These are phyloP conservation scores for Thuja plicata DNA, from an alignment of 83 land plant genomes.

Conservation along the genomic window DNA sequence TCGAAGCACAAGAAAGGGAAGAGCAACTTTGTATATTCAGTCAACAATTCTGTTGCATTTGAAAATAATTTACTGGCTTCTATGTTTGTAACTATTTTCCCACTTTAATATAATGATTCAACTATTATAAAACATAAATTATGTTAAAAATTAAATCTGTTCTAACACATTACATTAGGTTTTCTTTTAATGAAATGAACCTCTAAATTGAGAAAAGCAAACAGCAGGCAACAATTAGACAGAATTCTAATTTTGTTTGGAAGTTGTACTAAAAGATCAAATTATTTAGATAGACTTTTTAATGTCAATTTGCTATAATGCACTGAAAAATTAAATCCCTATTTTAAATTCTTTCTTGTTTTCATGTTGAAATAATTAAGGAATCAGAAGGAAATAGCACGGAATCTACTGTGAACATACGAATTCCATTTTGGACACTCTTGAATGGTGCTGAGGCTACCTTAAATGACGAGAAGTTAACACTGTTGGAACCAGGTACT, in stretches of 20 bases:
- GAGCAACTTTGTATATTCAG: neutral
- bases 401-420: conserved; percentile 52
- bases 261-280: neutral
- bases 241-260: neutral
- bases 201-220: neutral
- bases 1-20: neutral
- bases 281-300: neutral
- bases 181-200: neutral
- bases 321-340: neutral
- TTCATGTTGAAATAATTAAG: neutral
- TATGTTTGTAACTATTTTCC: too few relatives aligned
- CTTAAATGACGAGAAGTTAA: conserved; percentile 51
- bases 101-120: too few relatives aligned
- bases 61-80: neutral
- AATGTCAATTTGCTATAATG: neutral
- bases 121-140: too few relatives aligned
- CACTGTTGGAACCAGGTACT: conserved; percentile 60
- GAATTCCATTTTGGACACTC: conserved; percentile 79
- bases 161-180: neutral
- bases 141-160: neutral
- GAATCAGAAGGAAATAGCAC: neutral
- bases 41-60: neutral
- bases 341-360: neutral
- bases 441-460: conserved; percentile 33
- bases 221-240: neutral